Evolutionary conservation across 805 yeast species (phyloP).

Genomic region (Ogataea nakhonphanomensis): DNA sequence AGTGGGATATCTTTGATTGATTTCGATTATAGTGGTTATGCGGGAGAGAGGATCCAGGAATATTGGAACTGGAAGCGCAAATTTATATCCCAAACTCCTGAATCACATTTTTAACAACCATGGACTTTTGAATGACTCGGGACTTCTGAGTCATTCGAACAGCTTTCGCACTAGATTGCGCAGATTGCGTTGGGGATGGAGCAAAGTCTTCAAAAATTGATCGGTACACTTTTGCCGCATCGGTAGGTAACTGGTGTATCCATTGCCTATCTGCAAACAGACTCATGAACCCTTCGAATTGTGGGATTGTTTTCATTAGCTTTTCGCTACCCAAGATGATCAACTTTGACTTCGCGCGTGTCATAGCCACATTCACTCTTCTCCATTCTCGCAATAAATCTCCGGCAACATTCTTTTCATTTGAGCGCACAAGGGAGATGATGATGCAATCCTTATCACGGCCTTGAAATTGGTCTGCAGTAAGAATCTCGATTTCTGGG

Average conservation of each 20-base stretch:
- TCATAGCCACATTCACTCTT: constrained; percentile 90
- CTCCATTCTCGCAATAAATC: constrained; percentile 84
- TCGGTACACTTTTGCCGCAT: constrained; percentile 38
- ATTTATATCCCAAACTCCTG: constrained; percentile 16
- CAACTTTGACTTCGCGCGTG: constrained; percentile 82
- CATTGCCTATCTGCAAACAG: constrained; percentile 57
- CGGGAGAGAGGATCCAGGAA: constrained; percentile 57
- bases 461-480: constrained; percentile 96
- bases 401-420: constrained; percentile 63
- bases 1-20: constrained; percentile 65
- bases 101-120: constrained; percentile 20
- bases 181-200: constrained; percentile 1
- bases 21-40: constrained; percentile 63
- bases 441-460: constrained; percentile 90
- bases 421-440: constrained; percentile 85
- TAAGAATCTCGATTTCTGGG: constrained; percentile 65
- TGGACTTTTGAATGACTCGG: constrained; percentile 15
- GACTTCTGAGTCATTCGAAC: constrained; percentile 14
- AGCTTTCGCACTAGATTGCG: constrained; percentile 2
- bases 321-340: constrained; percentile 75
- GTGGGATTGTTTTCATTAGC: constrained; percentile 51
- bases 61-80: constrained; percentile 64
- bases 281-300: constrained; percentile 57
- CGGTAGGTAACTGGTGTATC: constrained; percentile 54
- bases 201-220: constrained; percentile 13